Evolutionary conservation across 495 filamentous ascomycete species (phyloP), one percentile per base, ranked within the genome.

Genomic region (Neurospora tetrasperma): DNA sequence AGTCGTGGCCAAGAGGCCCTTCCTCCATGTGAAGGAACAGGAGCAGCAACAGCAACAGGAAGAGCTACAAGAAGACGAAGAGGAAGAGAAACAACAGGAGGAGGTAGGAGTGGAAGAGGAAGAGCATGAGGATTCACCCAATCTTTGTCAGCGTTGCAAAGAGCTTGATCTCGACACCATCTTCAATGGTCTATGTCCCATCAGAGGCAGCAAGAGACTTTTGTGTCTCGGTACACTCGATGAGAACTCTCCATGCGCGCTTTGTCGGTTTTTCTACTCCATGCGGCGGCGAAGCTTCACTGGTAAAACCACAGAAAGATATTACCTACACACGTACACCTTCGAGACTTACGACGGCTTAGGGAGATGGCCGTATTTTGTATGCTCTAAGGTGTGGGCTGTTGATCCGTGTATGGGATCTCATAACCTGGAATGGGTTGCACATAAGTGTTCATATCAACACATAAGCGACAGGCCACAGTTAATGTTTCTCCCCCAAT

Each of bases 231-330:
- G n/a, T n/a, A n/a, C n/a, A n/a, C n/a, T 59, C 48, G 12, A 59
- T 31, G 2, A 31, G 11, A 0, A 59, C 1, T 59, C 48, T 16
- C 0, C 11, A 3, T 59, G 48, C 48, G 11, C 5, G 0, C 1
- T 59, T 0, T 59, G 48, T 31, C 48, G 23, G 11, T 59, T 59
- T 5, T 31, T 59, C 23, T 23, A 1, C 23, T 59, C 48, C 11
- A 16, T 59, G 5, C 23, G 48, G 7, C 23, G 48, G 5, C 4
- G 11, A 7, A 31, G 0, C 1, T 0, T 5, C n/a, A 10, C 7
- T 5, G 8, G 4, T 12, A 4, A 48, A 23, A 5, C n/a, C 5
- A 20, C 12, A 0, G 2, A 4, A 0, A 8, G 0, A 1, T 59
- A 31, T 16, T 1, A 59, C 23, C 48, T 59, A 59, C 48, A 23